Percentiles rank a stretch among this genome's conserved stretches.
phyloP scores from a whole-genome alignment of 2,329 filamentous ascomycete species.

The Apiospora phragmitis region DNA sequence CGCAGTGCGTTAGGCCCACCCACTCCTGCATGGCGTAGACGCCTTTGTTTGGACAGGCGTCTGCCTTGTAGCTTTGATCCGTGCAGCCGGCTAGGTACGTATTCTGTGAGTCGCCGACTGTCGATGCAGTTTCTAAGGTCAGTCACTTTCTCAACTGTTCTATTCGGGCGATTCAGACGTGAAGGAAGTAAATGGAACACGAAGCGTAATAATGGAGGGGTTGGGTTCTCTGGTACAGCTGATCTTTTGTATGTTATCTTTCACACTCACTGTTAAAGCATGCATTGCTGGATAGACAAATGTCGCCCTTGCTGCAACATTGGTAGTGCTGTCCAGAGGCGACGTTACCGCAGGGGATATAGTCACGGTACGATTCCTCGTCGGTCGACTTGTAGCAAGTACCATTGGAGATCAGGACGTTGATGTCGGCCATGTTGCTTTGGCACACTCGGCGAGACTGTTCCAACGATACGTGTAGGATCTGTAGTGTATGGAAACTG shows the following conservation, averaged over 20 bases:
- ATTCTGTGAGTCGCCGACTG: constrained; percentile 5
- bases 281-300: constrained; percentile 21
- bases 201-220: background rate
- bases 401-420: constrained; percentile 19
- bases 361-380: constrained; percentile 15
- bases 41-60: constrained; percentile 22
- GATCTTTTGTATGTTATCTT: constrained; percentile 21
- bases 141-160: background rate
- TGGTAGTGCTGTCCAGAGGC: constrained; percentile 19
- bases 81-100: constrained; percentile 26
- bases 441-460: background rate
- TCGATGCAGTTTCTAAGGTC: background rate
- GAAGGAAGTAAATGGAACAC: background rate
- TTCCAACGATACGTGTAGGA: background rate
- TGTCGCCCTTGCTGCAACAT: constrained; percentile 23
- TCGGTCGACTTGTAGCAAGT: constrained; percentile 21
- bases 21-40: constrained; percentile 19
- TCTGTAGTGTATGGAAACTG: background rate
- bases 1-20: constrained; percentile 25
- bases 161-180: too few species aligned
- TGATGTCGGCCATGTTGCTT: constrained; percentile 7
- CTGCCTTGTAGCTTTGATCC: constrained; percentile 19
- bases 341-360: constrained; percentile 25
- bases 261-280: constrained; percentile 22
- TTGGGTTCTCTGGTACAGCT: background rate